Base-by-base conservation (phyloP, 2,329 filamentous ascomycete species). In the Colletotrichum neosansevieriae region DNA sequence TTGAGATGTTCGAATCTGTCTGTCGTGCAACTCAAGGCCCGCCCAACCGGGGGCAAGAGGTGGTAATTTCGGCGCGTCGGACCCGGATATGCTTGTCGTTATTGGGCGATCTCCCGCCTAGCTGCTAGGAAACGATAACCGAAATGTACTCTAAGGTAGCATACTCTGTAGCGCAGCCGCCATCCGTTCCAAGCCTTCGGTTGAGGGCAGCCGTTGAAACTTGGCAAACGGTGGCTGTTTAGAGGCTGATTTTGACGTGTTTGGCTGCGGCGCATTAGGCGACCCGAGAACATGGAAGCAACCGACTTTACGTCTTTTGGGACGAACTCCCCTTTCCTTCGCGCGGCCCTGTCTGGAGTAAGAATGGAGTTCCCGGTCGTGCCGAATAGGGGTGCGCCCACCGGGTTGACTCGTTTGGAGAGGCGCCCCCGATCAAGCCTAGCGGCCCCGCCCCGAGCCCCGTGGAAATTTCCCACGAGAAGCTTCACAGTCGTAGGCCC, bases 401-500 rank as follows among this genome's bases (percentile, higher is more conserved):
- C 45, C 58, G 49, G 47, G n/a, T 45, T 53, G 24, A 51, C 24
- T 29, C 21, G 60, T 58, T 38, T 64, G 64, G 29, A 29, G 42
- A 60, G 32, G 38, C 11, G 15, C 21, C 29, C 61, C 36, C 50
- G 24, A 66, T 69, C 34, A 17, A 54, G 61, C 1, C 49, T 65
- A 66, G 66, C 12, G 66, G 56, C 7, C 53, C 66, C 66, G 19
- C 49, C 11, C 61, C 54, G 19, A 44, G 54, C 54, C 50, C 66
- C 66, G 47, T 50, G 40, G 61, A 69, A 68, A 69, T 69, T 65
- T 69, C 66, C 66, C 66, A 69, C 17, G 15, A 54, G 38, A 56
- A 44, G 66, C 56, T 59, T 68, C 54, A 57, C 15, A 15, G 9
- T 21, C 17, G 58, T 24, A n/a, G 4, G 24, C 58, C 63, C 38